Percentiles rank a stretch among this genome's conserved stretches.
These are phyloP conservation scores for Diversispora epigaea DNA, from an alignment of 192 early-diverging fungal species.

Conservation along the genomic window DNA sequence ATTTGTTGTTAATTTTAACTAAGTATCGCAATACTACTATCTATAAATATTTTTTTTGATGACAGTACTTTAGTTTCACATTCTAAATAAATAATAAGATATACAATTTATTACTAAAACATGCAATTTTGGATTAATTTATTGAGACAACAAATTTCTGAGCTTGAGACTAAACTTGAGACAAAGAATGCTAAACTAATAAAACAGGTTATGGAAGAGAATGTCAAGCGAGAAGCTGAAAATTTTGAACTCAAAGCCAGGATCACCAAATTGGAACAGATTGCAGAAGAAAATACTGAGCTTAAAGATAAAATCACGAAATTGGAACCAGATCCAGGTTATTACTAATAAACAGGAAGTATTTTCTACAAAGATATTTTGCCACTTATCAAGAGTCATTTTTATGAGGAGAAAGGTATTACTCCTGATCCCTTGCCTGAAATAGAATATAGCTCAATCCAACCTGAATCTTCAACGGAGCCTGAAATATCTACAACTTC, in stretches of 20 bases:
- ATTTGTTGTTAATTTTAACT: too few species aligned
- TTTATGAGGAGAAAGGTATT: conserved; percentile 9
- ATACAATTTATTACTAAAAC: neutral
- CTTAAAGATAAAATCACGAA: too few species aligned
- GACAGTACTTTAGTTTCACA: neutral
- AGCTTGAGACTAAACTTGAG: too few species aligned
- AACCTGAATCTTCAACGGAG: conserved; percentile 17
- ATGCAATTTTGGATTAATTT: neutral
- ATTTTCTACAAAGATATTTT: too few species aligned
- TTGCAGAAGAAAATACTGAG: neutral
- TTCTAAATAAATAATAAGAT: conserved; percentile 8
- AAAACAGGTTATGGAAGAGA: too few species aligned
- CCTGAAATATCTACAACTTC: conserved; percentile 8
- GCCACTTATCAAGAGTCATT: conserved; percentile 11
- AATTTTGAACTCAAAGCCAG: conserved; percentile 8
- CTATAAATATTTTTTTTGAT: too few species aligned
- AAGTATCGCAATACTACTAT: too few species aligned
- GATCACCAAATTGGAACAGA: conserved; percentile 10
- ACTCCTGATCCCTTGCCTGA: conserved; percentile 9
- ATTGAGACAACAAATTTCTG: too few species aligned
- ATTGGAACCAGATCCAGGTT: too few species aligned
- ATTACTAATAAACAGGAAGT: too few species aligned
- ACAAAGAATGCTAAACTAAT: neutral
- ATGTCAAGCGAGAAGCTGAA: neutral
- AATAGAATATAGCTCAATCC: conserved; percentile 13